Conservation (phyloP, 352 stramenopile species). For the Phytophthora sojae region DNA sequence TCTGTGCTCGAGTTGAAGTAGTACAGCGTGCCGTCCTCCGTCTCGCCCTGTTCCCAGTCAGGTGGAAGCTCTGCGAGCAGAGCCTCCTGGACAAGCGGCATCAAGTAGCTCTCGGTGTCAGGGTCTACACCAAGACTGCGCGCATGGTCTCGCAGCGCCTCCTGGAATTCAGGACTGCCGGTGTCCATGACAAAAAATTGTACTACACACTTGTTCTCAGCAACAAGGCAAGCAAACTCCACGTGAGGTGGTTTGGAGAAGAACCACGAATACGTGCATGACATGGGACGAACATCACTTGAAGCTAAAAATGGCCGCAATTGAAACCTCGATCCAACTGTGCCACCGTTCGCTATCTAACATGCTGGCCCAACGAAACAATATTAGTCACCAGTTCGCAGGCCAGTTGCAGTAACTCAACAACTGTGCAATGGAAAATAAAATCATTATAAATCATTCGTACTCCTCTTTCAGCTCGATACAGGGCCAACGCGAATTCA, state of each 20-base stretch:
- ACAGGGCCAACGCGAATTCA: neutral
- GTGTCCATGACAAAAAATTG: slow-evolving; percentile 41
- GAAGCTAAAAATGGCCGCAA: too few relatives aligned
- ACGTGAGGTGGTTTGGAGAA: too few relatives aligned
- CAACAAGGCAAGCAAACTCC: neutral
- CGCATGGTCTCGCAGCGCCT: slow-evolving; percentile 65
- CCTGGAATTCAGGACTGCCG: slow-evolving; percentile 63
- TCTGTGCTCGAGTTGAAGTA: slow-evolving; percentile 69
- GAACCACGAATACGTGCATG: too few relatives aligned
- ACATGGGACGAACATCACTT: too few relatives aligned
- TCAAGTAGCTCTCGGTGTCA: slow-evolving; percentile 47
- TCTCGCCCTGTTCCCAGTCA: slow-evolving; percentile 71
- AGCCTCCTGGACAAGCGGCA: slow-evolving; percentile 64
- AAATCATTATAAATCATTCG: too few relatives aligned
- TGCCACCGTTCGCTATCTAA: too few relatives aligned
- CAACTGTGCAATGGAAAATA: too few relatives aligned
- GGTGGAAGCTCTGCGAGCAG: slow-evolving; percentile 58
- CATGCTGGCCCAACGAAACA: too few relatives aligned
- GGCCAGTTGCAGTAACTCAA: too few relatives aligned
- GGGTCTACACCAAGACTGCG: slow-evolving; percentile 67
- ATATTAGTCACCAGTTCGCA: too few relatives aligned
- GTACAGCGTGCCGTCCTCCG: slow-evolving; percentile 73
- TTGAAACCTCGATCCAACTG: too few relatives aligned
- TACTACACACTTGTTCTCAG: neutral
- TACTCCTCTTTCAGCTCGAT: neutral